Evolutionary conservation across 2,329 filamentous ascomycete species (phyloP), one percentile per base, ranked within the genome.

Genomic region (Pseudogymnoascus sp.): DNA sequence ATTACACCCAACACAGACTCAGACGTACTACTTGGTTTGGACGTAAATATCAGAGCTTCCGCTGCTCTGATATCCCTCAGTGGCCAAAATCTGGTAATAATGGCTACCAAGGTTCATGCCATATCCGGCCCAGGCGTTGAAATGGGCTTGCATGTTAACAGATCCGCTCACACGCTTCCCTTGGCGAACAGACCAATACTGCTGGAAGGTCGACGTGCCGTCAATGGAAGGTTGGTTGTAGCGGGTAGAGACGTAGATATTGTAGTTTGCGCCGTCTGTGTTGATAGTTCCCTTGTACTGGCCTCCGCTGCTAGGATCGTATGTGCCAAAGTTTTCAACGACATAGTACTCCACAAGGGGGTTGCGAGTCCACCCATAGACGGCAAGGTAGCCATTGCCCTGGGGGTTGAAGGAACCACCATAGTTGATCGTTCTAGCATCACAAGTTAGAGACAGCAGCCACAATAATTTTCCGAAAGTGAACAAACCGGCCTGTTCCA

Each of bases 341-440:
- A 83, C 77, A 72, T 83, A 83, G 73, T 82, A 83, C 65, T 83
- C 81, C 68, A 82, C 73, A 50, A 81, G 71, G 0, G 79, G 78
- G 68, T 75, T 76, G 18, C 68, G 72, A 2, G 78, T 79, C 78
- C 80, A 83, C 57, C 81, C 80, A 67, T 83, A 83, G 14, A 83
- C 70, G 14, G 79, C 72, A 14, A 84, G 74, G 68, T 82, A 82
- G 22, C 66, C 67, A 70, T 77, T 76, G 34, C 74, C 73, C 14
- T 65, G 67, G 18, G 72, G 69, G 57, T 66, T 71, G 70, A 72
- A 78, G 39, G 69, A 70, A 35, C 73, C 76, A 18, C 64, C 70
- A 70, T 75, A 78, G 57, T 66, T 74, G 62, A 79, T 76, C 50
- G 66, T 67, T 58, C 74, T 75, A 59, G 3, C 25, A 59, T 12